Percentiles rank a stretch among this genome's conserved stretches.
Evolutionary conservation across 345 rosid species (phyloP).

Genomic region (Laguncularia racemosa): DNA sequence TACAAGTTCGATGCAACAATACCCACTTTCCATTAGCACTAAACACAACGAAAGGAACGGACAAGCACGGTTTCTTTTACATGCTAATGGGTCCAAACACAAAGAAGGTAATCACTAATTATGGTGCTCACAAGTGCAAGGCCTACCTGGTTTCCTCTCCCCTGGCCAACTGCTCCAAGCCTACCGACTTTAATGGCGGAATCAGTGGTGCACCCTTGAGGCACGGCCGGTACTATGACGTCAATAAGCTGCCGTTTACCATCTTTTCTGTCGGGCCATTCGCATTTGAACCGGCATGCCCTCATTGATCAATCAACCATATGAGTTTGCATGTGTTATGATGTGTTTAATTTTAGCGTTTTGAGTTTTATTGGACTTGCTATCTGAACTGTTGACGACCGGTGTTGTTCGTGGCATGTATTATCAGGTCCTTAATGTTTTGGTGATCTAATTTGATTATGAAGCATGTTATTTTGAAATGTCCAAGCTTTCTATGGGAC

Average conservation of each 20-base stretch:
- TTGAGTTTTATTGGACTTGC: too few relatives aligned
- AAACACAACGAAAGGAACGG: constrained; percentile 28
- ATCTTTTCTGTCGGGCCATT: constrained; percentile 73
- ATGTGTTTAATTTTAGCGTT: too few relatives aligned
- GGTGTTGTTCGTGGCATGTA: too few relatives aligned
- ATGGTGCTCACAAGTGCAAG: constrained; percentile 73
- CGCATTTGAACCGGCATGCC: constrained; percentile 73
- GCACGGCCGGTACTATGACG: constrained; percentile 29
- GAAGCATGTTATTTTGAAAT: too few relatives aligned
- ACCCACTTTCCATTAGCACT: constrained; percentile 24
- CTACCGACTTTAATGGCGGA: constrained; percentile 52
- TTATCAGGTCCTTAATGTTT: too few relatives aligned
- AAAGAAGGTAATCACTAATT: constrained; percentile 53
- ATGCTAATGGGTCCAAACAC: constrained; percentile 37
- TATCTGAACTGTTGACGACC: too few relatives aligned
- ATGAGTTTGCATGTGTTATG: too few relatives aligned
- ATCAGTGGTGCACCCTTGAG: constrained; percentile 39
- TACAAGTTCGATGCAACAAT: constrained; percentile 65
- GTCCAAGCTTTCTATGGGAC: too few relatives aligned
- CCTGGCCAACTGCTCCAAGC: constrained; percentile 28
- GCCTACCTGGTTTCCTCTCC: constrained; percentile 43
- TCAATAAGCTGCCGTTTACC: constrained; percentile 26
- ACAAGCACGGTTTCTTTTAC: constrained; percentile 79
- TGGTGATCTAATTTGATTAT: too few relatives aligned
- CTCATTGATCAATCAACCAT: constrained; percentile 13